Conservation (phyloP, 2,329 filamentous ascomycete genomes). For the Xylariaceae sp. region DNA sequence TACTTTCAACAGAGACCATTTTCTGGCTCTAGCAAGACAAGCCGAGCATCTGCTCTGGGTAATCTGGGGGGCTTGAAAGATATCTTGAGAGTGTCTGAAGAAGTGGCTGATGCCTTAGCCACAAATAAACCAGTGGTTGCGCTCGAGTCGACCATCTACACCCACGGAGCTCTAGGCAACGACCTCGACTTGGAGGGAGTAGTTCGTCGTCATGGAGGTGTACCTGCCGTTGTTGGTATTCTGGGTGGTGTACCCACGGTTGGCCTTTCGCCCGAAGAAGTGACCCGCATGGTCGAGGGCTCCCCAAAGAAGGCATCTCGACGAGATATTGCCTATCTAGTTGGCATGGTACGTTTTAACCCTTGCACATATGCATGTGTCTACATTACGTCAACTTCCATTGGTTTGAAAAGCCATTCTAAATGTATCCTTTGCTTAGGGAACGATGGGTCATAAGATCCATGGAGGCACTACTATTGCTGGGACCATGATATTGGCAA, state of each 20-base stretch:
- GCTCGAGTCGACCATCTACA: conserved; percentile 95
- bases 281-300: conserved; percentile 72
- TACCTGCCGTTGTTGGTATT: conserved; percentile 90
- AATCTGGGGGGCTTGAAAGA: conserved; percentile 39
- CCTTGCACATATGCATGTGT: conserved; percentile 2
- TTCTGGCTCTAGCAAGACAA: conserved; percentile 15
- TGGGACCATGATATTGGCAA: conserved; percentile 87
- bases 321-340: conserved; percentile 81
- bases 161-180: conserved; percentile 83
- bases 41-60: conserved; percentile 14
- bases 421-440: conserved; percentile 44
- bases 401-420: conserved; percentile 10
- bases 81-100: conserved; percentile 75
- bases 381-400: not conserved
- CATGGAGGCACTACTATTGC: conserved; percentile 93
- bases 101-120: conserved; percentile 76
- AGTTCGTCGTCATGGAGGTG: conserved; percentile 76
- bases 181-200: conserved; percentile 74
- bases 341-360: conserved; percentile 66
- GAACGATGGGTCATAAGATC: conserved; percentile 65
- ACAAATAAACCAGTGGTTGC: conserved; percentile 83
- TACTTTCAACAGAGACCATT: conserved; percentile 8
- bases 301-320: conserved; percentile 81
- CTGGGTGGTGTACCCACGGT: conserved; percentile 81
- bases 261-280: conserved; percentile 72